A percentile compares a stretch with the other conserved stretches of the same genome.
Conservation (phyloP, 1,284 basidiomycete genomes). For the Sporisorium sorghi region DNA sequence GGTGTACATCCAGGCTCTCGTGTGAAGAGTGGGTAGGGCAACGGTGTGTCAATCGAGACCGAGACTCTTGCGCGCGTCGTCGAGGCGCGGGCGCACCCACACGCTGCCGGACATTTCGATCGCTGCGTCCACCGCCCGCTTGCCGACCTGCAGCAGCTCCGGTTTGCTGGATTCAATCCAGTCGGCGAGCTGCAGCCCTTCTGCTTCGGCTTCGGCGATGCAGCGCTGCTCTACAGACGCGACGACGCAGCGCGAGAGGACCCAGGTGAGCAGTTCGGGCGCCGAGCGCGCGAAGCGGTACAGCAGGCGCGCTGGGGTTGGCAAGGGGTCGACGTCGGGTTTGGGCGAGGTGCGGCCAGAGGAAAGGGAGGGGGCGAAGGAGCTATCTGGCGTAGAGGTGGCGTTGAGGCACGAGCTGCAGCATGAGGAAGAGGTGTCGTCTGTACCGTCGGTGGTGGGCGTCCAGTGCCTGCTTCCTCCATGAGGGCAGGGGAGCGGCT, state of each 20-base stretch:
- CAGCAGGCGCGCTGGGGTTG: constrained; percentile 54
- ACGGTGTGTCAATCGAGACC: constrained; percentile 19
- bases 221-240: constrained; percentile 43
- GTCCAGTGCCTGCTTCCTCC: neutral
- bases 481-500: neutral
- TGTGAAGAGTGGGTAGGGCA: no score
- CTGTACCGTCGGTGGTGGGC: neutral
- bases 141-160: constrained; percentile 25
- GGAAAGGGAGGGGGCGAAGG: constrained; percentile 36
- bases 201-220: constrained; percentile 47
- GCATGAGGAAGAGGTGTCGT: constrained; percentile 2
- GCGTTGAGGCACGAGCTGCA: constrained; percentile 6
- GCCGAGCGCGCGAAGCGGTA: constrained; percentile 56
- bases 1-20: no score
- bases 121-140: constrained; percentile 48
- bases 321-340: neutral
- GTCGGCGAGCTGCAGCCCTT: constrained; percentile 52
- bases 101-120: constrained; percentile 61
- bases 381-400: constrained; percentile 19
- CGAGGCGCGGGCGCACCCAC: constrained; percentile 64
- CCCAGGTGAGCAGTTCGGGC: constrained; percentile 54
- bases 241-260: constrained; percentile 58
- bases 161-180: constrained; percentile 38
- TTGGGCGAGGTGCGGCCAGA: constrained; percentile 25
- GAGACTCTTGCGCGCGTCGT: constrained; percentile 57